Percentiles rank a stretch among this genome's conserved stretches.
Conservation (phyloP, 805 yeast species). For the Sugiyamaella marilandica region DNA sequence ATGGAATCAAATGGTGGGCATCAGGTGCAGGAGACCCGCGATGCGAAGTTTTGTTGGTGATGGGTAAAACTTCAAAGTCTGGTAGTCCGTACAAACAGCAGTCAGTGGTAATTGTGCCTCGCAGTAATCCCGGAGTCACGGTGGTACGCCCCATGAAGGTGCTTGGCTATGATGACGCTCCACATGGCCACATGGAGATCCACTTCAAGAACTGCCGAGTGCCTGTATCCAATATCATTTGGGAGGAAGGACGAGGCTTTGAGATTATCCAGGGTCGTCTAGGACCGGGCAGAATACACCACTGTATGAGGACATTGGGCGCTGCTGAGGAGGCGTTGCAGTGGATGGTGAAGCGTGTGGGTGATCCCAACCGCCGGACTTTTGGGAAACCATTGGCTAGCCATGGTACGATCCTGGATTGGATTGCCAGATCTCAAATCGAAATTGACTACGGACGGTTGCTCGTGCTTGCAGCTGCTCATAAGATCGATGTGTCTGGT, state of each 20-base stretch:
- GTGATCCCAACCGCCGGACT: conserved; percentile 44
- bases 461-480: conserved; percentile 56
- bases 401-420: conserved; percentile 47
- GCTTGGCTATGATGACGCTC: conserved; percentile 63
- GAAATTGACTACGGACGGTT: conserved; percentile 51
- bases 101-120: conserved; percentile 52
- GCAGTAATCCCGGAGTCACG: conserved; percentile 46
- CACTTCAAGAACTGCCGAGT: conserved; percentile 47
- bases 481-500: conserved; percentile 48
- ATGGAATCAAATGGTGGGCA: conserved; percentile 67
- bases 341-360: conserved; percentile 44
- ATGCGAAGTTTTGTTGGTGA: conserved; percentile 48
- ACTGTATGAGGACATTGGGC: conserved; percentile 62
- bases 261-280: conserved; percentile 59
- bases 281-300: conserved; percentile 69
- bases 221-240: conserved; percentile 40
- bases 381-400: conserved; percentile 48
- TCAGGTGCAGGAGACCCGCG: conserved; percentile 69
- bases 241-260: conserved; percentile 54
- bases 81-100: conserved; percentile 45
- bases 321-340: conserved; percentile 53
- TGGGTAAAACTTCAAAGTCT: conserved; percentile 44
- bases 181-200: conserved; percentile 67
- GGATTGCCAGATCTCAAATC: conserved; percentile 49
- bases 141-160: conserved; percentile 49